phyloP scores from a whole-genome alignment of 2,329 filamentous ascomycete species.

The Pseudocercospora macadamiae region DNA sequence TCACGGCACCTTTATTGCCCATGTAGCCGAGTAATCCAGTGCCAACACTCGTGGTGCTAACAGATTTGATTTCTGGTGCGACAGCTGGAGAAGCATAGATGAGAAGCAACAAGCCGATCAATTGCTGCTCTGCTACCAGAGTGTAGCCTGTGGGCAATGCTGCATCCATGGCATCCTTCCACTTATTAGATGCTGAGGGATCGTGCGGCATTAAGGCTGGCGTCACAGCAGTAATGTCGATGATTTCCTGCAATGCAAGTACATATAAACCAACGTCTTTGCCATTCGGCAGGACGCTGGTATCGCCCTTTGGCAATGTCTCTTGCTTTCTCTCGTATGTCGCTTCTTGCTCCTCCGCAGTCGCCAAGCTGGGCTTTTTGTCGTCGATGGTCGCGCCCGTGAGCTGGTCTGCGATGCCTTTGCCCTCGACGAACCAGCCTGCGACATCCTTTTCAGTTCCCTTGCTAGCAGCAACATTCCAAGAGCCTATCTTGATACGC shows the following conservation, averaged over 20 bases:
- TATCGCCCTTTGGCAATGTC: slow-evolving; percentile 51
- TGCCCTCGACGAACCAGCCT: slow-evolving; percentile 82
- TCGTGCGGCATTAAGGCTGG: slow-evolving; percentile 82
- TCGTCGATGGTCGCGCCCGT: slow-evolving; percentile 51
- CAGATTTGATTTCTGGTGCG: slow-evolving; percentile 72
- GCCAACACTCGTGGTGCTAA: slow-evolving; percentile 81
- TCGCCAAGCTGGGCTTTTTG: slow-evolving; percentile 39
- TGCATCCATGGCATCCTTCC: slow-evolving; percentile 75
- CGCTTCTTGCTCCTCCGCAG: slow-evolving; percentile 52
- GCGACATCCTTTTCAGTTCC: slow-evolving; percentile 86
- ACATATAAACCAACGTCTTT: slow-evolving; percentile 86
- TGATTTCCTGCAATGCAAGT: slow-evolving; percentile 87
- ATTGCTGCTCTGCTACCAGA: slow-evolving; percentile 77
- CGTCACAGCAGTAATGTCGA: slow-evolving; percentile 78
- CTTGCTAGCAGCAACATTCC: slow-evolving; percentile 88
- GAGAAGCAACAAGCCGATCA: slow-evolving; percentile 77
- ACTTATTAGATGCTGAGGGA: slow-evolving; percentile 70
- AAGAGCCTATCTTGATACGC: slow-evolving; percentile 86
- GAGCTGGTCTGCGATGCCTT: slow-evolving; percentile 68
- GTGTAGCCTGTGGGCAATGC: slow-evolving; percentile 77
- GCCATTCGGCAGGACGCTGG: slow-evolving; percentile 54
- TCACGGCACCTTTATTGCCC: slow-evolving; percentile 92
- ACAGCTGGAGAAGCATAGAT: slow-evolving; percentile 83
- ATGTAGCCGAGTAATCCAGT: slow-evolving; percentile 91
- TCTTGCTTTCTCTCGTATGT: slow-evolving; percentile 46